Conservation (phyloP, 768 basidiomycete genomes). For the Mycena chlorophos region DNA sequence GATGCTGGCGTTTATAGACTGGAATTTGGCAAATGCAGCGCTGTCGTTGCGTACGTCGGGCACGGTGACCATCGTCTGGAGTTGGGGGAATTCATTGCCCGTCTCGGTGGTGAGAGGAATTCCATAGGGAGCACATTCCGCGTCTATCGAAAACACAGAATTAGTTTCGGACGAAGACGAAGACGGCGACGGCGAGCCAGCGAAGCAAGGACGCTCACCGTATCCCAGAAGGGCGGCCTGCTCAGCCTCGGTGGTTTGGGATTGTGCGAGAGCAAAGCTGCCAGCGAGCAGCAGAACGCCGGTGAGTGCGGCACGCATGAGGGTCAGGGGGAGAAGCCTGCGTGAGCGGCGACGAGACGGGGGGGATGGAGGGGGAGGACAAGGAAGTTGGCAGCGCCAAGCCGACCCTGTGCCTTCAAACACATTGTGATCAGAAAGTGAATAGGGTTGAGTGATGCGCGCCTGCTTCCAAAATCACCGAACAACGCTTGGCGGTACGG, state of each 20-base stretch:
- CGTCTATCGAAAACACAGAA: background rate
- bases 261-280: background rate
- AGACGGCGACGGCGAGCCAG: too few species aligned
- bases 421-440: too few species aligned
- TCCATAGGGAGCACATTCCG: background rate
- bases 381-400: too few species aligned
- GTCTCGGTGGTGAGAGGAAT: background rate
- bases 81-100: background rate
- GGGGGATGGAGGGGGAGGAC: too few species aligned
- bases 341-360: too few species aligned
- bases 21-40: conserved; percentile 45
- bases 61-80: background rate
- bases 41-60: conserved; percentile 37
- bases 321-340: background rate
- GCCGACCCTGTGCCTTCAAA: too few species aligned
- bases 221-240: background rate
- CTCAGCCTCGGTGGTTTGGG: background rate
- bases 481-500: too few species aligned
- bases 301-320: background rate
- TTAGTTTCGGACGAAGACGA: background rate
- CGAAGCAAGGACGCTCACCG: background rate
- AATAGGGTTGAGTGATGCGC: too few species aligned
- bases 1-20: conserved; percentile 42
- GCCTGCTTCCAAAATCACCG: too few species aligned
- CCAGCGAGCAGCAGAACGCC: background rate